These are phyloP conservation scores for Linnemannia exigua DNA, from an alignment of 192 early-diverging fungal species.

Conservation along the genomic window DNA sequence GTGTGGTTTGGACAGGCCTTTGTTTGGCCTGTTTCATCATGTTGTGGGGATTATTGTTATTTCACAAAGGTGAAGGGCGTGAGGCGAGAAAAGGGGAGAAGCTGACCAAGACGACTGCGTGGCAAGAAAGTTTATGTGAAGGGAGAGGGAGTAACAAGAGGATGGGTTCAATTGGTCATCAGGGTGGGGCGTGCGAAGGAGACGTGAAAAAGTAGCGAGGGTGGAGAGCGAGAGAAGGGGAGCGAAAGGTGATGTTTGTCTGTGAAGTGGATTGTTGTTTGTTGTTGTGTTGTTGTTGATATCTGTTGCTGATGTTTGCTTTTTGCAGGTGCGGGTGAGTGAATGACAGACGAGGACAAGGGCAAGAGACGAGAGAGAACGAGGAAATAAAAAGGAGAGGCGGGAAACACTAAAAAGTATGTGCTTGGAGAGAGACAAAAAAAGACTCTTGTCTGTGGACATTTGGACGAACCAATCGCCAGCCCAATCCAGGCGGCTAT, in stretches of 20 bases:
- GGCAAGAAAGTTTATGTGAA: background rate
- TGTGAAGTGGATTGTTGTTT: background rate
- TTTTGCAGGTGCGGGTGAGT: background rate
- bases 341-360: background rate
- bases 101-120: background rate
- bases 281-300: background rate
- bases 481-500: too few species aligned
- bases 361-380: background rate
- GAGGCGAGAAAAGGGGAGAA: background rate
- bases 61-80: background rate
- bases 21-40: constrained; percentile 41
- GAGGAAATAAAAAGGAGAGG: constrained; percentile 6
- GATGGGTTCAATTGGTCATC: constrained; percentile 3
- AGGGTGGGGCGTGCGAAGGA: background rate
- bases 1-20: constrained; percentile 9
- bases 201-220: constrained; percentile 1
- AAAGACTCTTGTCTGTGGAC: too few species aligned
- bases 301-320: background rate
- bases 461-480: too few species aligned
- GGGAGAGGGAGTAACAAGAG: background rate
- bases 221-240: background rate
- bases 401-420: background rate
- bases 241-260: background rate
- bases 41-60: background rate
- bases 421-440: background rate